Conservation (phyloP, 441 rosid genomes). For the Populus trichocarpa region DNA sequence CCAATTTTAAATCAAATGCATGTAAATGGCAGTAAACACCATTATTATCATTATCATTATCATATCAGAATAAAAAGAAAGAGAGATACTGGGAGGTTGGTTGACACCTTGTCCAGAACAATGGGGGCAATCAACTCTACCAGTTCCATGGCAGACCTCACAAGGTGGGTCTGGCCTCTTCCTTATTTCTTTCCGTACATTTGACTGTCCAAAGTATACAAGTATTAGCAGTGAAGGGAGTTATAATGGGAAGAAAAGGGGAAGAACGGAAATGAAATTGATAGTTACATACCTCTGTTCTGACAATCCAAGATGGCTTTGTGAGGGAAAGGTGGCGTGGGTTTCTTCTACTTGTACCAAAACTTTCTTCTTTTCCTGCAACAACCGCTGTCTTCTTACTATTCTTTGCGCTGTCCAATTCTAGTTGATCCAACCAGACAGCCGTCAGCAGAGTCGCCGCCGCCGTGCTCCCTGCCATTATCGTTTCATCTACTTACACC, state of each 20-base stretch:
- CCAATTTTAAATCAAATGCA: too few species aligned
- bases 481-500: not conserved
- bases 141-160: conserved; percentile 60
- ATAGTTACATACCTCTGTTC: conserved; percentile 35
- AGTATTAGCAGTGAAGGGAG: not conserved
- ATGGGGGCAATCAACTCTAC: conserved; percentile 56
- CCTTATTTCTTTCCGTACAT: conserved; percentile 38
- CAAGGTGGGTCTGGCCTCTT: conserved; percentile 60
- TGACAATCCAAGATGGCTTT: conserved; percentile 50
- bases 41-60: not conserved
- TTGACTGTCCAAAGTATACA: conserved; percentile 35
- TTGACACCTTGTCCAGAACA: conserved; percentile 63
- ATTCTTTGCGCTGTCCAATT: not conserved
- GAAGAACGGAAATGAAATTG: not conserved
- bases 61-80: not conserved
- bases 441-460: not conserved
- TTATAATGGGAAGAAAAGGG: not conserved
- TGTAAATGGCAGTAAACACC: not conserved
- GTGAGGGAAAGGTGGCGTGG: conserved; percentile 22
- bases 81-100: not conserved
- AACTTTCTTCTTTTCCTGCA: not conserved
- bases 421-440: conserved; percentile 17
- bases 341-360: not conserved
- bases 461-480: conserved; percentile 1
- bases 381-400: not conserved